Evolutionary conservation across 352 stramenopile genomes (phyloP).

Genomic region (Globisporangium cederbergense): DNA sequence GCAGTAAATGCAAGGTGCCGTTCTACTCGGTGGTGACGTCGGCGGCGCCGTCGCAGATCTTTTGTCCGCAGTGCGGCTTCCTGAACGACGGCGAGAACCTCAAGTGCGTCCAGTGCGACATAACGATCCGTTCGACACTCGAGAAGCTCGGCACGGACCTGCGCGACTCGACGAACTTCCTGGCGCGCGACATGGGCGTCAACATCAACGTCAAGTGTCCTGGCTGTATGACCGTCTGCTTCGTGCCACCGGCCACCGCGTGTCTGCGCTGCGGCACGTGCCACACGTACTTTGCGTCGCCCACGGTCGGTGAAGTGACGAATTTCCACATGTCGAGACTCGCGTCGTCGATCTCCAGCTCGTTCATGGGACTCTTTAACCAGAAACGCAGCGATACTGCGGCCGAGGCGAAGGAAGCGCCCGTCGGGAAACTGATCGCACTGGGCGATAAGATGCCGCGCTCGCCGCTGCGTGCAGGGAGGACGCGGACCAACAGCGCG

Average conservation of each 20-base stretch:
- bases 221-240: slow-evolving; percentile 69
- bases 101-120: slow-evolving; percentile 71
- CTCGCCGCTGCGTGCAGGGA: slow-evolving; percentile 23
- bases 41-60: slow-evolving; percentile 66
- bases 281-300: slow-evolving; percentile 82
- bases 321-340: slow-evolving; percentile 84
- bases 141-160: slow-evolving; percentile 72
- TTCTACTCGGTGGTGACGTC: slow-evolving; percentile 69
- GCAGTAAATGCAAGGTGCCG: slow-evolving; percentile 49
- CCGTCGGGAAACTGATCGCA: slow-evolving; percentile 58
- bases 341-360: slow-evolving; percentile 73
- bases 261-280: slow-evolving; percentile 76
- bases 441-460: slow-evolving; percentile 47
- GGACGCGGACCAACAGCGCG: slow-evolving; percentile 29
- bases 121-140: slow-evolving; percentile 69
- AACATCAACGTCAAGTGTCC: slow-evolving; percentile 86
- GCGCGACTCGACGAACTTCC: slow-evolving; percentile 75
- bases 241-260: slow-evolving; percentile 67
- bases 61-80: slow-evolving; percentile 72
- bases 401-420: slow-evolving; percentile 37
- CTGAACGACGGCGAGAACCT: slow-evolving; percentile 67
- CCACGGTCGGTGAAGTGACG: slow-evolving; percentile 70
- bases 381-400: slow-evolving; percentile 26
- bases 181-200: slow-evolving; percentile 76
- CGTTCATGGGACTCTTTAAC: slow-evolving; percentile 70